phyloP scores from a whole-genome alignment of 129 eudicot genomes.

The Flaveria linearis region DNA sequence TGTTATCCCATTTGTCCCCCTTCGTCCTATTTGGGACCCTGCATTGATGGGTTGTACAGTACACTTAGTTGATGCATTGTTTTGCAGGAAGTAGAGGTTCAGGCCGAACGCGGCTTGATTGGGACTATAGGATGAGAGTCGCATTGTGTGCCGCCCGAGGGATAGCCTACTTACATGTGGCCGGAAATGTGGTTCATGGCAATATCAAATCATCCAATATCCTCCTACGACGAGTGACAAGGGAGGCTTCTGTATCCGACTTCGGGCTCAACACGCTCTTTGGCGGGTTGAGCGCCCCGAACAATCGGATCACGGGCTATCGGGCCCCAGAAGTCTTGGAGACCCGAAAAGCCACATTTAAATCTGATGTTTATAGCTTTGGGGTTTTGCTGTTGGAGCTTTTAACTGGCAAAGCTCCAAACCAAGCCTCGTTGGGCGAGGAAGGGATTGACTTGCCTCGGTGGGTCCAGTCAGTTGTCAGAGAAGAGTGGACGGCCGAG shows the following conservation, averaged over 20 bases:
- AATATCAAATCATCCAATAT: slow-evolving; percentile 89
- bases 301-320: slow-evolving; percentile 73
- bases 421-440: slow-evolving; percentile 83
- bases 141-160: slow-evolving; percentile 76
- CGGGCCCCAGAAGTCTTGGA: slow-evolving; percentile 87
- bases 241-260: slow-evolving; percentile 63
- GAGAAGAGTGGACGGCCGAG: slow-evolving; percentile 96
- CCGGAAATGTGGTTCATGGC: slow-evolving; percentile 79
- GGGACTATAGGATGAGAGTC: slow-evolving; percentile 80
- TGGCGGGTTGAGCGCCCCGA: slow-evolving; percentile 43
- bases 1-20: not conserved
- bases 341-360: slow-evolving; percentile 62
- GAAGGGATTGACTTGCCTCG: slow-evolving; percentile 93
- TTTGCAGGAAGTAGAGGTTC: slow-evolving; percentile 85
- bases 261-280: slow-evolving; percentile 74
- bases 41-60: not conserved
- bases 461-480: slow-evolving; percentile 89
- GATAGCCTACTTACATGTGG: slow-evolving; percentile 64
- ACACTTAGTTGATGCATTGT: slow-evolving; percentile 16
- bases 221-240: slow-evolving; percentile 60
- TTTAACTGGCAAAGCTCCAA: slow-evolving; percentile 87
- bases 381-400: slow-evolving; percentile 82
- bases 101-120: slow-evolving; percentile 78
- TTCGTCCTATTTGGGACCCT: slow-evolving; percentile 14
- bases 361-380: slow-evolving; percentile 91